Base-by-base conservation (phyloP, 148 eudicot genomes). In the Polygonum aviculare region DNA sequence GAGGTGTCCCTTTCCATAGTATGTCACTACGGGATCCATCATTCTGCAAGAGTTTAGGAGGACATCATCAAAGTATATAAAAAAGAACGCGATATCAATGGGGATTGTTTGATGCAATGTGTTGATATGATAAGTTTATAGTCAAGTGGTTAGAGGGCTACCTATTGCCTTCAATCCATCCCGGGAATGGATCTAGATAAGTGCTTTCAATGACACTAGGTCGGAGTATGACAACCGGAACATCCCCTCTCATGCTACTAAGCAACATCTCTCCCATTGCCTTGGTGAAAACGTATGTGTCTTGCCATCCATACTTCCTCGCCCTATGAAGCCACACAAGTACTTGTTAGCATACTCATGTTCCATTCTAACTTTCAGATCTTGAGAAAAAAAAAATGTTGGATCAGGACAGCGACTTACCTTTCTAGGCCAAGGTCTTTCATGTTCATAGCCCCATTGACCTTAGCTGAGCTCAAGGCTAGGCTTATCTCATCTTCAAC, bases 101-200 rank as follows among this genome's bases (percentile, higher is more conserved):
- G 47, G 47, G 47, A 39, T 39, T 39, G 41, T 39, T 39, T 39
- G 41, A 39, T 39, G 41, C 41, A 7, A 39, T 39, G 41, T 39
- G 3, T 39, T 39, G 41, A 39, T 39, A 39, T 39, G 41, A 39
- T 39, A 39, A 44, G 11, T 57, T 18, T 26, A 54, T 22, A 40
- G 26, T 21, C 36, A 4, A 74, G 57, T 12, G 7, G 55, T n/a
- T 19, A 55, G 49, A 11, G 15, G n/a, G 12, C 45, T 80, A 95
- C 98, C 98, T 89, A 75, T 86, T 95, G 80, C 98, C 98, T 88
- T 92, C 98, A 81, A 95, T 95, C 98, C 98, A 95, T 75, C 98
- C 97, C 52, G 97, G 93, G 81, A 95, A 92, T 51, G 97, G 98
- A 82, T 95, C 97, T 81, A 75, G 81, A 78, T 84, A 90, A 51